These are phyloP conservation scores for Podospora conica DNA, from an alignment of 495 filamentous ascomycete genomes.

Conservation along the genomic window DNA sequence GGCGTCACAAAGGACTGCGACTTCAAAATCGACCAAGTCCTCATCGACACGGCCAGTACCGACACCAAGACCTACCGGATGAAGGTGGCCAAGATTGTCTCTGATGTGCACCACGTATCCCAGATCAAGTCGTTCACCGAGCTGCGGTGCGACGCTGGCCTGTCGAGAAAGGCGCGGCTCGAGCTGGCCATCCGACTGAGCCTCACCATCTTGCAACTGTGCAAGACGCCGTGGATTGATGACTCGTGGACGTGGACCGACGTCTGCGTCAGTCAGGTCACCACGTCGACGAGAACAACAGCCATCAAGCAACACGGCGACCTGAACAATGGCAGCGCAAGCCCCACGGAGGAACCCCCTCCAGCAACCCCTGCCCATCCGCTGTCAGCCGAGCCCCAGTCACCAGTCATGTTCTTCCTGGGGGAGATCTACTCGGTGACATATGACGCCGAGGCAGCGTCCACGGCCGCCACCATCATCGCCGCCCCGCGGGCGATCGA, in stretches of 20 bases:
- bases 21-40: background rate
- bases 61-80: background rate
- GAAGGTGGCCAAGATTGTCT: background rate
- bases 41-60: background rate
- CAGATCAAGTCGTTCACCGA: background rate
- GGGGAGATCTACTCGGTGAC: background rate
- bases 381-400: no score
- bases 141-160: background rate
- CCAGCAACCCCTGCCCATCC: no score
- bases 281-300: background rate
- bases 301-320: background rate
- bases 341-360: no score
- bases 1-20: background rate
- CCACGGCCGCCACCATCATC: background rate
- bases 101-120: background rate
- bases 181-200: background rate
- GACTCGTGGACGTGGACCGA: constrained; percentile 1
- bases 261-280: background rate
- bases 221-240: background rate
- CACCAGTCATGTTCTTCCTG: background rate
- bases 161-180: background rate
- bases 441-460: background rate
- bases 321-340: no score
- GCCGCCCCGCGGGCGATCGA: background rate
- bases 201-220: background rate